Evolutionary conservation across 169 alveolate species (phyloP), one percentile per base, ranked within the genome.

Genomic region (Theileria luwenshuni): DNA sequence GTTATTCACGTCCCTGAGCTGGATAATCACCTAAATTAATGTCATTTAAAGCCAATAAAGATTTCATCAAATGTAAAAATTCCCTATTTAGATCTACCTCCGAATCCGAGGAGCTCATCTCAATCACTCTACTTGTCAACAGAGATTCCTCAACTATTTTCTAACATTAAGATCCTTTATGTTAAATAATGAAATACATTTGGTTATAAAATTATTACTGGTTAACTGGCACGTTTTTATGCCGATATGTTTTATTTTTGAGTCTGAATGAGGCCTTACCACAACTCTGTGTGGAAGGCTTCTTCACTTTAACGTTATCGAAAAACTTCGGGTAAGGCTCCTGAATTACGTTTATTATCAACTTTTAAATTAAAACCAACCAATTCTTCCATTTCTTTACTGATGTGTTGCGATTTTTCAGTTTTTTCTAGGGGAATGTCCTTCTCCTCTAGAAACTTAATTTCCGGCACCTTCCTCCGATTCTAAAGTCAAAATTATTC

Each of bases 211-310:
- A 60, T 27, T 27, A 60, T 59, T 28, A 42, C 54, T 69, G 73
- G 58, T 63, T 61, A 10, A 59, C 86, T 10, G 85, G 63, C 12
- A 73, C 58, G 62, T 77, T 77, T 67, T 61, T 77, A 54, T 77
- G 86, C 33, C 76, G 65, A 41, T 19, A n/a, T 19, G 81, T 77
- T 48, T 70, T 77, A 35, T 74, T 51, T 52, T 77, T 77, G 54
- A 63, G 71, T 45, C 86, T 73, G 63, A 77, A 77, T 27, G 86
- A 69, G 19, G 86, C 86, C 83, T 77, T 77, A 25, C 86, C 86
- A 43, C 86, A 77, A 67, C 86, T 77, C 71, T 77, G 86, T 25
- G 86, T 77, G 54, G 86, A 77, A 43, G 80, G 80, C 63, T 77
- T 72, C 74, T 73, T 58, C 21, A 45, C 32, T 43, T 72, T 77